A percentile compares a stretch with the other conserved stretches of the same genome.
These are phyloP conservation scores for Aspergillus eucalypticola DNA, from an alignment of 2,329 filamentous ascomycete species.

Conservation along the genomic window DNA sequence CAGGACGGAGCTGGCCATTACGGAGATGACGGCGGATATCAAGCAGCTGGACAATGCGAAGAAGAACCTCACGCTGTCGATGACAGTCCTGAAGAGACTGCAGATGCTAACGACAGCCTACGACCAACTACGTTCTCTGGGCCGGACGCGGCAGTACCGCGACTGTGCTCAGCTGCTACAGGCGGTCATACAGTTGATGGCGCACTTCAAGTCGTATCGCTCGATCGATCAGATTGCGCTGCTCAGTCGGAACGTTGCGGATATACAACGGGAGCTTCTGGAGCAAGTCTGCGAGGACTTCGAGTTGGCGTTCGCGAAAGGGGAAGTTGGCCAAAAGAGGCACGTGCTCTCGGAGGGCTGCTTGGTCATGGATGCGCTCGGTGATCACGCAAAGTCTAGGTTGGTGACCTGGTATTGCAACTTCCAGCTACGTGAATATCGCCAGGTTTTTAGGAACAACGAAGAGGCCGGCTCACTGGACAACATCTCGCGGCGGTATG, in stretches of 20 bases:
- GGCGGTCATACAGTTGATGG: slow-evolving; percentile 95
- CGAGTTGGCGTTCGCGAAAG: slow-evolving; percentile 89
- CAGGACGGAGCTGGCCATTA: slow-evolving; percentile 92
- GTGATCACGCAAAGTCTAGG: slow-evolving; percentile 77
- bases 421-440: slow-evolving; percentile 90
- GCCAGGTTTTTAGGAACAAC: slow-evolving; percentile 91
- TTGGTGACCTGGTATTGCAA: slow-evolving; percentile 98
- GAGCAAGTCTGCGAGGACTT: slow-evolving; percentile 99
- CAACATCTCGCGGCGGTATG: slow-evolving; percentile 92
- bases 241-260: slow-evolving; percentile 86
- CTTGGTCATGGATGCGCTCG: slow-evolving; percentile 89
- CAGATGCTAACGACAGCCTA: slow-evolving; percentile 99
- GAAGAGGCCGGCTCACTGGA: slow-evolving; percentile 95
- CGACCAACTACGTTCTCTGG: slow-evolving; percentile 83
- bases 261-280: slow-evolving; percentile 85
- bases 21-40: slow-evolving; percentile 98
- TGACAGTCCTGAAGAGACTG: slow-evolving; percentile 94
- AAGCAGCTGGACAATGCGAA: slow-evolving; percentile 96
- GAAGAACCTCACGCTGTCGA: slow-evolving; percentile 91
- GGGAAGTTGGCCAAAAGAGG: slow-evolving; percentile 71
- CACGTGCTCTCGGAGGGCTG: slow-evolving; percentile 81
- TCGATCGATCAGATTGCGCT: slow-evolving; percentile 98
- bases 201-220: slow-evolving; percentile 95
- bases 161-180: slow-evolving; percentile 93
- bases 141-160: slow-evolving; percentile 84